phyloP scores from a whole-genome alignment of 2,329 filamentous ascomycete species.

The Trichoderma asperellum region DNA sequence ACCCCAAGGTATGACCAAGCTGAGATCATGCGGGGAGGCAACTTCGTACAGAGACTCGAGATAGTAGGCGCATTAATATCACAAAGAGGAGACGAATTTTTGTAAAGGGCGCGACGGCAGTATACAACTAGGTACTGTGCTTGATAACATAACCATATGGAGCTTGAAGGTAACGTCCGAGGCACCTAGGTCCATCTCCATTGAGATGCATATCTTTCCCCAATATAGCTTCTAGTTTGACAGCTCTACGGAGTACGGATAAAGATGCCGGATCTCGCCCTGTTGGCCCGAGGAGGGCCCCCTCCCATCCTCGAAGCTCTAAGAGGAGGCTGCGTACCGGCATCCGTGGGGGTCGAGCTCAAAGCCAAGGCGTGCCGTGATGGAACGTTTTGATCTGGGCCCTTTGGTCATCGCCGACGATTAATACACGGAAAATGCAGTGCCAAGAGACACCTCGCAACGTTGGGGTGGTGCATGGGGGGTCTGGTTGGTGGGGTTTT shows the following conservation, averaged over 20 bases:
- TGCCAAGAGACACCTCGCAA: constrained; percentile 18
- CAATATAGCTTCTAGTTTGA: not conserved
- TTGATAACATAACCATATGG: constrained; percentile 5
- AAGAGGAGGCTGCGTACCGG: not conserved
- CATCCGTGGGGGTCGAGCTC: constrained; percentile 18
- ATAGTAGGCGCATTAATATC: not conserved
- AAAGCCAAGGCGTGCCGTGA: constrained; percentile 1
- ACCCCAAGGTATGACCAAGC: constrained; percentile 5
- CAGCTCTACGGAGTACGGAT: not conserved
- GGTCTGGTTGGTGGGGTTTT: constrained; percentile 19
- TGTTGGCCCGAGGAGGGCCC: constrained; percentile 2
- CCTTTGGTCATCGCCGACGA: not conserved
- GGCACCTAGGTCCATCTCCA: not conserved
- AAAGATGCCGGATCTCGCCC: constrained; percentile 1
- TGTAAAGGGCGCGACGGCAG: not conserved
- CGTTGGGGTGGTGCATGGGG: constrained; percentile 28
- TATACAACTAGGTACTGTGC: not conserved
- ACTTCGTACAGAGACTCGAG: not conserved
- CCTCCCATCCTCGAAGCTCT: not conserved
- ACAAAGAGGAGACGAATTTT: not conserved
- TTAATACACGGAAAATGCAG: not conserved
- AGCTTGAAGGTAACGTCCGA: not conserved
- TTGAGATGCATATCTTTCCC: not conserved
- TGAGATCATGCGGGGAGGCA: constrained; percentile 7
- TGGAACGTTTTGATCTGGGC: constrained; percentile 26